A percentile compares a stretch with the other conserved stretches of the same genome.
These are phyloP conservation scores for Mortierella sp. DNA, from an alignment of 371 early-diverging fungal genomes.

Conservation along the genomic window DNA sequence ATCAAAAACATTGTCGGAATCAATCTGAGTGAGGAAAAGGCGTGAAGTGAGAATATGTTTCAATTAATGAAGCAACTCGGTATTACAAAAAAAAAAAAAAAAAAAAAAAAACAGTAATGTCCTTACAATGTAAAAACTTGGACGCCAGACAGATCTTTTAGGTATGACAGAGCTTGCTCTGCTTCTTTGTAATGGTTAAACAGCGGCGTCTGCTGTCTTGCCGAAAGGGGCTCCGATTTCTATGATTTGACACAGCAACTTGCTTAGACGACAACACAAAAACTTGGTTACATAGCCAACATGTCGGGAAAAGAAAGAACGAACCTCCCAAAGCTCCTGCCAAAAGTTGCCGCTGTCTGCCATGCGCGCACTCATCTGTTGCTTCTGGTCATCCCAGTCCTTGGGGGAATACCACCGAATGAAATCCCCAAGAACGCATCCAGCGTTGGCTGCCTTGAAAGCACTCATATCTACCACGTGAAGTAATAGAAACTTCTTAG, in stretches of 20 bases:
- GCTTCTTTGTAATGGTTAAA: constrained; percentile 80
- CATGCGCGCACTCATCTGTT: constrained; percentile 84
- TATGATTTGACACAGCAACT: constrained; percentile 11
- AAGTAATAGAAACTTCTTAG: neutral
- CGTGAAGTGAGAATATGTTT: neutral
- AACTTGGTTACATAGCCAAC: neutral
- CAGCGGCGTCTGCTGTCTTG: constrained; percentile 78
- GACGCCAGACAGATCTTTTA: constrained; percentile 74
- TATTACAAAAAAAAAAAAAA: neutral
- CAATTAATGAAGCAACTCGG: too few species aligned
- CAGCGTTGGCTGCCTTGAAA: constrained; percentile 69
- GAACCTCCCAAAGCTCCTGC: constrained; percentile 87
- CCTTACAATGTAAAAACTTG: constrained; percentile 75
- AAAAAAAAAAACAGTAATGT: neutral
- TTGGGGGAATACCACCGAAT: constrained; percentile 95
- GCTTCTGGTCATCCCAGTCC: constrained; percentile 74
- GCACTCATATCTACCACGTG: constrained; percentile 64
- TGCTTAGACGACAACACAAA: neutral
- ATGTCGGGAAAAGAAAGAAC: neutral
- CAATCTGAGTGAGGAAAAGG: constrained; percentile 57
- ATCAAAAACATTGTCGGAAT: constrained; percentile 80
- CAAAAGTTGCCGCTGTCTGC: constrained; percentile 83
- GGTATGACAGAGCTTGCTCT: constrained; percentile 68
- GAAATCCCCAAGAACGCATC: constrained; percentile 85
- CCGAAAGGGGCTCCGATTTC: constrained; percentile 76